Base-by-base conservation (phyloP, 2,329 filamentous ascomycete genomes). In the Talaromyces albobiverticillius region DNA sequence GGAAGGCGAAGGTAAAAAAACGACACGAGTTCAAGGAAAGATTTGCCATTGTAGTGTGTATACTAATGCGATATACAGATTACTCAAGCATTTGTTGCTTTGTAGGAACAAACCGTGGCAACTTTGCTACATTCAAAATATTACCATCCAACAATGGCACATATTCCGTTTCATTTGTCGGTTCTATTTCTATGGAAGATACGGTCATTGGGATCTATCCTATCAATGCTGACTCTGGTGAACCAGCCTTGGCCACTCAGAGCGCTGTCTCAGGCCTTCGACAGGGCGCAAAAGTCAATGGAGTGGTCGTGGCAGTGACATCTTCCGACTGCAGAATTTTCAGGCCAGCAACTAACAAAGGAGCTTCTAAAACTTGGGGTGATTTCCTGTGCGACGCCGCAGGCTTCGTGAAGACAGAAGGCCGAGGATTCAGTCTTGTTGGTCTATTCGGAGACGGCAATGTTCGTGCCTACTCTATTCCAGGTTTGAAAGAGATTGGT, bases 11-110 rank as follows among this genome's bases (percentile, higher is more conserved):
- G 85, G 77, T 80, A 71, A 61, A 67, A 18, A 47, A 45, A 5
- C n/a, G n/a, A n/a, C 10, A 55, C 18, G 3, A 40, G 16, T 29
- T 29, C 26, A 16, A 43, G 1, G 18, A 25, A 26, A 20, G 13
- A 38, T 26, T 2, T 45, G 22, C 31, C 23, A 41, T 43, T n/a
- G 38, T 57, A 52, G 11, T 18, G 25, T 22, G 6, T 2, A 40
- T 34, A 46, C 67, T 74, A 56, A 76, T 53, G 4, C 20, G 16
- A 29, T 11, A 16, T 26, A 7, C 53, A 80, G 82, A 90, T 60
- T 99, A 95, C 68, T 97, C 94, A 1, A 96, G 91, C 64, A 95
- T 99, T 54, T 84, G 87, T 55, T 88, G 94, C 61, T 95, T 97
- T 61, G 89, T 95, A 2, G 94, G 94, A 18, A 97, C 94, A 0